Evolutionary conservation across 2,329 filamentous ascomycete genomes (phyloP), one percentile per base, ranked within the genome.

Genomic region (Fonsecaea multimorphosa): DNA sequence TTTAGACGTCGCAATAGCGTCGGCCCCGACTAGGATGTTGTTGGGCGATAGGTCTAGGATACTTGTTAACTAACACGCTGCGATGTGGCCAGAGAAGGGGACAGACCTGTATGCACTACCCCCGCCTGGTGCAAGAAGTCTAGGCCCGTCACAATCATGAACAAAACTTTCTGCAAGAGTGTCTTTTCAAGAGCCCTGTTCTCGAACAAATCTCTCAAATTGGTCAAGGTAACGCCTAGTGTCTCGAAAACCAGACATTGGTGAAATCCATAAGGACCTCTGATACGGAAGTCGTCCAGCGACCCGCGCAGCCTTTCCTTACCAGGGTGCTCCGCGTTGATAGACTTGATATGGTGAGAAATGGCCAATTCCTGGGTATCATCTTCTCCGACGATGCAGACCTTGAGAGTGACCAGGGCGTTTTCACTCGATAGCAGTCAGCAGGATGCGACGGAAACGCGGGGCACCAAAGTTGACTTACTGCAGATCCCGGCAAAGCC

Each of bases 401-500:
- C 74, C 66, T 32, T 73, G 66, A 58, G 74, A 68, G 32, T 61
- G 34, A 66, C 22, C 51, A 58, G 38, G 40, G 27, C 46, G 40
- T 61, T 54, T 40, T 63, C 53, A n/a, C 66, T 66, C 27, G 16
- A 63, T 8, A 22, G 31, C 16, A 52, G 38, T 53, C 22, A 63
- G 58, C 52, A 73, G 76, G 8, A 77, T 72, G 36, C 1, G 75
- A 77, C 24, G 76, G 69, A 1, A 63, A 73, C 12, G 77, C 74
- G 72, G 56, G 36, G 6, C 1, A 40, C 14, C 12, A 16, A 16
- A 16, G 12, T 40, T 40, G 36, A 68, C 70, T 68, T 29, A 76
- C 75, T 70, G 55, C 40, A 63, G 67, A 69, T 79, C 75, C 4
- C 72, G 71, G 46, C 78, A 80, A 38, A 83, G 76, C 82, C 79